Percentiles rank a stretch among this genome's conserved stretches.
Conservation (phyloP, 257 asterid genomes). For the Craterostigma plantagineum region DNA sequence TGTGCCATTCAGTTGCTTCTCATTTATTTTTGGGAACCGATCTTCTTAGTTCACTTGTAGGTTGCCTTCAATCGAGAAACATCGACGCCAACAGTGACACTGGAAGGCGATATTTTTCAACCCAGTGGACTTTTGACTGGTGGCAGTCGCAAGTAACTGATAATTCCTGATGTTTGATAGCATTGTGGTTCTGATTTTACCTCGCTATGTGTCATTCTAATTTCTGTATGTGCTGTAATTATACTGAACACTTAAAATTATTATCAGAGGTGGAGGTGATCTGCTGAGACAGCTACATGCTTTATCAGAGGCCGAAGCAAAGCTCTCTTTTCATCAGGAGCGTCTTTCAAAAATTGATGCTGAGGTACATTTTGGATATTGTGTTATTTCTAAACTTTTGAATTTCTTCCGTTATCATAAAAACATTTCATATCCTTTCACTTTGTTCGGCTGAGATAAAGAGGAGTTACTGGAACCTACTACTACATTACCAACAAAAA, state of each 20-base stretch:
- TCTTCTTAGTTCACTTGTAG: slow-evolving; percentile 23
- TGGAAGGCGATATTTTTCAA: slow-evolving; percentile 88
- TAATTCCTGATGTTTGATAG: background rate
- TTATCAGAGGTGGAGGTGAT: slow-evolving; percentile 89
- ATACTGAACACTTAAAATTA: slow-evolving; percentile 1
- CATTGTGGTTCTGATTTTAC: background rate
- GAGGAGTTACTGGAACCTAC: no score
- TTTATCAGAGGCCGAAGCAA: slow-evolving; percentile 60
- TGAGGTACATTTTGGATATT: slow-evolving; percentile 26
- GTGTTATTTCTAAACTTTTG: background rate
- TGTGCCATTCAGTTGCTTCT: slow-evolving; percentile 4
- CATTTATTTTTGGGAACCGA: slow-evolving; percentile 6
- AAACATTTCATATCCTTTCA: no score
- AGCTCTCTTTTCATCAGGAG: slow-evolving; percentile 49
- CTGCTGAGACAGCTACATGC: slow-evolving; percentile 70
- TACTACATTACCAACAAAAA: no score
- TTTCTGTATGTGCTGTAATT: background rate
- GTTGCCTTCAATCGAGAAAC: slow-evolving; percentile 60
- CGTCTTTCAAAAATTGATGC: slow-evolving; percentile 49
- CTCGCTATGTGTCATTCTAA: background rate
- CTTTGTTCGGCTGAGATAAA: no score
- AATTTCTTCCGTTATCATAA: background rate
- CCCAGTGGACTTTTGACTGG: slow-evolving; percentile 96
- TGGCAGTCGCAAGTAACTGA: slow-evolving; percentile 83
- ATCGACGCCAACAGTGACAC: slow-evolving; percentile 57